Base-by-base conservation (phyloP, 2,329 filamentous ascomycete species). In the Dothideomycetidae sp. region DNA sequence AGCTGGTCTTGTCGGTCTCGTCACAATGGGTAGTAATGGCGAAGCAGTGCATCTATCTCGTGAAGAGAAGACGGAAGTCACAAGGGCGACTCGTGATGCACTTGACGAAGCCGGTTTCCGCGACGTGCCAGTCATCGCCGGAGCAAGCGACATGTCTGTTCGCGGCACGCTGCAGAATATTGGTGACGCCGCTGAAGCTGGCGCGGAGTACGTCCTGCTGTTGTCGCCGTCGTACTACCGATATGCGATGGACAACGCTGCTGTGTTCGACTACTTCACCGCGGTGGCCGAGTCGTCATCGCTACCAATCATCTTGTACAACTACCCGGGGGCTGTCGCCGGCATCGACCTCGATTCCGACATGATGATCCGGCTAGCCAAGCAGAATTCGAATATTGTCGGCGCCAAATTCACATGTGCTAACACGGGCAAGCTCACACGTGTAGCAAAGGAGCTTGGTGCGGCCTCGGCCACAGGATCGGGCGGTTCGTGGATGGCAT, bases 401-500 rank as follows among this genome's bases (percentile, higher is more conserved):
- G 84, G 84, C 44, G 86, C 82, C 39, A 93, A 93, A 59, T 92
- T 93, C 67, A 93, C 84, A 29, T 92, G 83, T 56, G 84, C 81
- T 46, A 90, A 83, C 65, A 90, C 82, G 1, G 84, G 84, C 46
- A 93, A 92, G 63, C 70, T 92, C 46, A 88, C 83, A 10, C 76
- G 84, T 19, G 81, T 93, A 3, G 82, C 83, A 5, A 60, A 70
- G 10, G 81, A 75, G 31, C 74, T 78, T 33, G 64, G 80, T 49
- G 81, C 83, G 40, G 73, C 75, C 57, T 84, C 78, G 0, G 74
- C 78, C 36, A 60, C 59, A 48, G 54, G 52, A 40, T 59, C 60
- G 23, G 60, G 56, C 11, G 61, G 59, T 5, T 15, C 30, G 35
- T 92, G 86, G 65, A 80, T 90, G 71, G 83, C 82, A 13, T 85